A percentile compares a stretch with the other conserved stretches of the same genome.
phyloP scores from a whole-genome alignment of 129 eudicot species.

The Smallanthus sonchifolius region DNA sequence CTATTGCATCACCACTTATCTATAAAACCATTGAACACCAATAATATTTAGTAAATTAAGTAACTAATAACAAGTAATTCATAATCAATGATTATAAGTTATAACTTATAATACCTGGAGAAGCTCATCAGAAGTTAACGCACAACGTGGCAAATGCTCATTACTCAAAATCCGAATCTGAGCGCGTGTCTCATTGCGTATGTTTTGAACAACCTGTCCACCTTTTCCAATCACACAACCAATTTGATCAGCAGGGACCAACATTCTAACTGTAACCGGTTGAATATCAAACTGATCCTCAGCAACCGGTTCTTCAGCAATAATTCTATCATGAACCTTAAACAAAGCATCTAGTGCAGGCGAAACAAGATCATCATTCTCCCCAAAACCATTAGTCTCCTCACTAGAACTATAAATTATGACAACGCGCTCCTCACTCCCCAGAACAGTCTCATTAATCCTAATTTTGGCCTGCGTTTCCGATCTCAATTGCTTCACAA shows the following conservation, averaged over 20 bases:
- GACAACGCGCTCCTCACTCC: constrained; percentile 82
- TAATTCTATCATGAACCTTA: constrained; percentile 72
- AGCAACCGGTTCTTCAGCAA: constrained; percentile 59
- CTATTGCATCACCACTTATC: constrained; percentile 66
- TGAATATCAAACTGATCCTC: constrained; percentile 57
- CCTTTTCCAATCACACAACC: constrained; percentile 97
- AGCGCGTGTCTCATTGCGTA: constrained; percentile 71
- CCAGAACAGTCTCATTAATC: constrained; percentile 77
- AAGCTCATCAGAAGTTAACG: constrained; percentile 75
- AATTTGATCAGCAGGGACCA: constrained; percentile 88
- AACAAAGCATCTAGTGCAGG: constrained; percentile 89
- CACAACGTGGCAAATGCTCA: constrained; percentile 84
- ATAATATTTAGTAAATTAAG: neutral
- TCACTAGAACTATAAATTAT: constrained; percentile 68
- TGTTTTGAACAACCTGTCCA: constrained; percentile 70
- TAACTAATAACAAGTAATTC: neutral
- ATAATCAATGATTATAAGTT: neutral
- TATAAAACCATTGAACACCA: constrained; percentile 21
- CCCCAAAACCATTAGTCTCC: constrained; percentile 62
- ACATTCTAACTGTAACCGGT: constrained; percentile 54
- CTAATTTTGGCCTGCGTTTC: constrained; percentile 75
- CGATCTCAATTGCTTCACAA: constrained; percentile 65
- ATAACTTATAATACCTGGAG: constrained; percentile 53
- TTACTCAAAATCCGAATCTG: constrained; percentile 60
- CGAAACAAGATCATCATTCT: constrained; percentile 46